A percentile compares a stretch with the other conserved stretches of the same genome.
Evolutionary conservation across 2,329 filamentous ascomycete genomes (phyloP).

Genomic region (Cercospora nicotianae): DNA sequence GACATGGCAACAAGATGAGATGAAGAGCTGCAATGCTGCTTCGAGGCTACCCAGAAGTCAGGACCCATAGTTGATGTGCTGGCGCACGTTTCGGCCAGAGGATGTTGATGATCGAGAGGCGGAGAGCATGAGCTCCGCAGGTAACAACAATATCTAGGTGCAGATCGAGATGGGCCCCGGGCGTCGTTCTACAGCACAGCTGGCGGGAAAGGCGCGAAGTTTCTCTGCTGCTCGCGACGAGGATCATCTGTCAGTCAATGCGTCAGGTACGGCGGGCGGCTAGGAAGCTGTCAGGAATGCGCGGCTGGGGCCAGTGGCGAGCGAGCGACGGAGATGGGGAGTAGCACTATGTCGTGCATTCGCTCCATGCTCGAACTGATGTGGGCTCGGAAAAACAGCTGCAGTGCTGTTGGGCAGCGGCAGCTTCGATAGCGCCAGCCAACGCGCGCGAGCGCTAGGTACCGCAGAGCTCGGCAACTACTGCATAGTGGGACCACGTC

Average conservation of each 20-base stretch:
- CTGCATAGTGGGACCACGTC: conserved; percentile 24
- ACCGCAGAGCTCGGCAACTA: conserved; percentile 22
- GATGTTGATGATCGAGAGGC: conserved; percentile 36
- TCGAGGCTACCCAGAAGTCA: conserved; percentile 35
- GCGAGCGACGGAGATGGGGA: conserved; percentile 8
- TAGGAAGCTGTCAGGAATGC: background rate
- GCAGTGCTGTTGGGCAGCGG: conserved; percentile 8
- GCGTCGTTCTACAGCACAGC: conserved; percentile 12
- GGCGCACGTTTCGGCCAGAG: conserved; percentile 84
- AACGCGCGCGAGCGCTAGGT: background rate
- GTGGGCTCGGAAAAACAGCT: conserved; percentile 21
- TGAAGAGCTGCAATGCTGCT: conserved; percentile 31
- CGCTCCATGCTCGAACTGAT: conserved; percentile 26
- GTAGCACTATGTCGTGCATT: conserved; percentile 33
- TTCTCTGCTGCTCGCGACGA: conserved; percentile 24
- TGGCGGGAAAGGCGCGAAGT: conserved; percentile 21
- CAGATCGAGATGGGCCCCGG: conserved; percentile 35
- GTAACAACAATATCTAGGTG: conserved; percentile 34
- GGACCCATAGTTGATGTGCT: conserved; percentile 73
- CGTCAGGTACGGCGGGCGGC: conserved; percentile 21
- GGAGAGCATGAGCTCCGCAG: conserved; percentile 37
- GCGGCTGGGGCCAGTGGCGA: conserved; percentile 3
- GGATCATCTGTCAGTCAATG: conserved; percentile 24
- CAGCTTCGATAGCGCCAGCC: conserved; percentile 26
- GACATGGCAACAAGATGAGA: conserved; percentile 27